Conservation (phyloP, 495 filamentous ascomycete species). For the Penicillium taxi region DNA sequence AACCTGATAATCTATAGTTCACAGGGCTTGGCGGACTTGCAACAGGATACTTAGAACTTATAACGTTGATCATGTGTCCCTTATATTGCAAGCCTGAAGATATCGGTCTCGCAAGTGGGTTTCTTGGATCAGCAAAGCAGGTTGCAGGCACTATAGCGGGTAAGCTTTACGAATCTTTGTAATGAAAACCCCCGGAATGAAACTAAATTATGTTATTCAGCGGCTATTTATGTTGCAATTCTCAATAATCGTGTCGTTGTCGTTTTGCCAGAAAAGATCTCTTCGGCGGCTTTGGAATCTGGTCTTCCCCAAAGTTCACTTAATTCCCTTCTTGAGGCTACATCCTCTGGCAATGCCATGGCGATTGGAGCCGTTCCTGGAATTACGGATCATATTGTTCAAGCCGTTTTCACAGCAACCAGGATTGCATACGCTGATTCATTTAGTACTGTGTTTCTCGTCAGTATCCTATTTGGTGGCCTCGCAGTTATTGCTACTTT, state of each 20-base stretch:
- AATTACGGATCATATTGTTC: constrained; percentile 19
- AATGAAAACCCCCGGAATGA: no score
- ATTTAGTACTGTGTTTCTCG: constrained; percentile 41
- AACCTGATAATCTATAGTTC: constrained; percentile 13
- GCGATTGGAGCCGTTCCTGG: constrained; percentile 33
- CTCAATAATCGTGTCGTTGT: constrained; percentile 32
- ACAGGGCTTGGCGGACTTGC: constrained; percentile 29
- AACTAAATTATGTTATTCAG: constrained; percentile 2
- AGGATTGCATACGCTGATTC: constrained; percentile 34
- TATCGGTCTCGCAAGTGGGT: constrained; percentile 42
- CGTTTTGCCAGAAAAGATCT: constrained; percentile 32
- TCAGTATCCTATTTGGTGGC: constrained; percentile 39
- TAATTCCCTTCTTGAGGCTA: constrained; percentile 27
- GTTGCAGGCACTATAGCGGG: constrained; percentile 20
- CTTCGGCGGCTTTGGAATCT: constrained; percentile 30
- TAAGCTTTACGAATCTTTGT: background rate
- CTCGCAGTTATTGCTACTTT: constrained; percentile 35
- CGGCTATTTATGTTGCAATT: constrained; percentile 42
- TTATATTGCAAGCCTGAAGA: constrained; percentile 26
- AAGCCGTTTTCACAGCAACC: constrained; percentile 25
- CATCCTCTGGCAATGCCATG: constrained; percentile 17
- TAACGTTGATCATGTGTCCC: constrained; percentile 27
- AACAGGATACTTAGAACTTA: constrained; percentile 25
- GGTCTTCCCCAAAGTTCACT: constrained; percentile 37
- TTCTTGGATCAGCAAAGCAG: constrained; percentile 25